Evolutionary conservation across 306 rosid genomes (phyloP), one percentile per base, ranked within the genome.

Genomic region (Cyamopsis tetragonoloba): DNA sequence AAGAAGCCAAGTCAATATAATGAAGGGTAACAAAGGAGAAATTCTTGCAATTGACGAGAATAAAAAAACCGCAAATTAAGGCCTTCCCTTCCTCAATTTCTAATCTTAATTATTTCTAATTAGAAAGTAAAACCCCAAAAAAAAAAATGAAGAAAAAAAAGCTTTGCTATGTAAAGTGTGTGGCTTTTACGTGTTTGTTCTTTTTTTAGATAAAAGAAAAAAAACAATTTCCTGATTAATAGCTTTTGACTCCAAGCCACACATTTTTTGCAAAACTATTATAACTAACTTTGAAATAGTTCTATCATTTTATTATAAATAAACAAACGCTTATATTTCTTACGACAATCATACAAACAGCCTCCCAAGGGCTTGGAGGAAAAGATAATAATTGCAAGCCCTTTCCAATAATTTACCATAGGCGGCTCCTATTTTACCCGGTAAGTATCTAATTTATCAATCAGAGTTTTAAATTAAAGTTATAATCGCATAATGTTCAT

Each of bases 231-330:
- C 23, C 43, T 8, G 12, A 13, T 35, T 27, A 7, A 14, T 46
- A 37, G 44, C 27, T 62, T 64, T 79, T 62, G 55, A 59, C 77
- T 66, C 76, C 53, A 26, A 68, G 59, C 83, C 87, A 22, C 79
- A 31, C 72, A 61, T 75, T 77, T n/a, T 68, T 57, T 10, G 6
- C 2, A 54, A n/a, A n/a, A 51, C 75, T 4, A 17, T 39, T 62
- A 5, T 8, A 70, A 73, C 85, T 1, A 64, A 79, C 48, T 61
- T 62, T 46, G 38, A 6, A 66, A 20, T 38, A 17, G 7, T 31
- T 15, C 5, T 9, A 49, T 5, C 30, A 2, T 55, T 69, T 30
- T 28, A 19, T 11, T 32, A 44, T 26, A 24, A 14, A 39, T 26
- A 62, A 19, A 23, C 11, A 19, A 11, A 34, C 11, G 55, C 43